Percentiles rank a stretch among this genome's conserved stretches.
Conservation (phyloP, 495 filamentous ascomycete genomes). For the Penicillium tannophilum region DNA sequence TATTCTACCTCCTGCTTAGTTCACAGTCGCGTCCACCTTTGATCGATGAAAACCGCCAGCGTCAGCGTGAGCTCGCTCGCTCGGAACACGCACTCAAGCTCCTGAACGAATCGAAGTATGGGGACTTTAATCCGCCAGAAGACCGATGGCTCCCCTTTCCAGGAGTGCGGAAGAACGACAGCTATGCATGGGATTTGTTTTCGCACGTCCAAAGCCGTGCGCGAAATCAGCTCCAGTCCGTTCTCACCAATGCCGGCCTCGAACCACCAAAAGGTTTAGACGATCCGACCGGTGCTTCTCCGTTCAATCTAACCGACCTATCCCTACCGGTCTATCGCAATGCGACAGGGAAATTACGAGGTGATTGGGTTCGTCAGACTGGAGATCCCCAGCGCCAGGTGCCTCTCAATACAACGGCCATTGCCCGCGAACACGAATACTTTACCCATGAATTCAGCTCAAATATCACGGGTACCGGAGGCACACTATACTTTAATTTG, state of each 20-base stretch:
- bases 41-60: constrained; percentile 48
- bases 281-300: constrained; percentile 44
- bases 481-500: constrained; percentile 49
- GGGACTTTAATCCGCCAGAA: constrained; percentile 64
- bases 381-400: constrained; percentile 36
- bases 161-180: constrained; percentile 72
- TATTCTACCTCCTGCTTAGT: constrained; percentile 53
- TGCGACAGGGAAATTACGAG: constrained; percentile 73
- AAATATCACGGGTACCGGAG: constrained; percentile 65
- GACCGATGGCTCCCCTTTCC: constrained; percentile 73
- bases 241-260: constrained; percentile 42
- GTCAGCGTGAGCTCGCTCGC: constrained; percentile 44
- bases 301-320: constrained; percentile 43
- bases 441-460: constrained; percentile 61
- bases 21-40: constrained; percentile 48
- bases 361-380: constrained; percentile 70
- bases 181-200: constrained; percentile 71
- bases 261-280: constrained; percentile 34
- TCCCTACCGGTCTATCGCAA: constrained; percentile 71
- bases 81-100: constrained; percentile 63
- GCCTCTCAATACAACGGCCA: constrained; percentile 54
- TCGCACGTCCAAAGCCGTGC: constrained; percentile 57
- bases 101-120: constrained; percentile 72
- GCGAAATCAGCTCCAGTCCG: constrained; percentile 49
- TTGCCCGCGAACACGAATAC: constrained; percentile 51